Conservation (phyloP, 345 rosid genomes). For the Eucalyptus tenuipes region DNA sequence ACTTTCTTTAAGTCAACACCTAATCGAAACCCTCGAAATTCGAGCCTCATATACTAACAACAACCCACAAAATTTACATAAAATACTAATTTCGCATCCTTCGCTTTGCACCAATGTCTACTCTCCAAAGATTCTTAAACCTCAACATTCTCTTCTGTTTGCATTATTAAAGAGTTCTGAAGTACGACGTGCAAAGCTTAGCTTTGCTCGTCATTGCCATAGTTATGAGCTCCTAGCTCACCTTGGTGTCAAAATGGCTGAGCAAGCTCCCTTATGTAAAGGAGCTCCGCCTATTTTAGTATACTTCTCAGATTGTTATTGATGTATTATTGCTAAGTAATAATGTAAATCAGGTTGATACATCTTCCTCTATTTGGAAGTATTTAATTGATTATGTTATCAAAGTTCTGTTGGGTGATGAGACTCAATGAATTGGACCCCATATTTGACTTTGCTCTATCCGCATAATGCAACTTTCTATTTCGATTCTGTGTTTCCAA, state of each 20-base stretch:
- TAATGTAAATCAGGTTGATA: neutral
- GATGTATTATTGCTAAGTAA: neutral
- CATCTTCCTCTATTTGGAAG: neutral
- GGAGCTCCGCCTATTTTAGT: too few species aligned
- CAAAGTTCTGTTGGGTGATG: neutral
- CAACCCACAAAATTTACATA: neutral
- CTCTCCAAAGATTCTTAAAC: neutral
- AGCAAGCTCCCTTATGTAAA: too few species aligned
- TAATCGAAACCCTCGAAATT: neutral
- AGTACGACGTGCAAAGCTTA: neutral
- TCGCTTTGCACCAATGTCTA: neutral
- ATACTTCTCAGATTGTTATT: neutral
- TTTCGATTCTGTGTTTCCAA: neutral
- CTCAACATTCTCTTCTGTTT: neutral
- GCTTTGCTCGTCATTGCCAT: neutral
- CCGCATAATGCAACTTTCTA: neutral
- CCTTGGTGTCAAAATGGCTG: neutral
- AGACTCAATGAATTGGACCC: neutral
- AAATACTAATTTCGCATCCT: neutral
- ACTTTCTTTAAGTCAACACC: neutral
- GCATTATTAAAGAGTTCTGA: neutral
- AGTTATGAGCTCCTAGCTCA: neutral
- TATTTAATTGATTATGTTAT: neutral
- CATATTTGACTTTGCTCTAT: neutral
- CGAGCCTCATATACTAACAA: neutral